Evolutionary conservation across 306 rosid species (phyloP), one percentile per base, ranked within the genome.

Genomic region (Cicer arietinum): DNA sequence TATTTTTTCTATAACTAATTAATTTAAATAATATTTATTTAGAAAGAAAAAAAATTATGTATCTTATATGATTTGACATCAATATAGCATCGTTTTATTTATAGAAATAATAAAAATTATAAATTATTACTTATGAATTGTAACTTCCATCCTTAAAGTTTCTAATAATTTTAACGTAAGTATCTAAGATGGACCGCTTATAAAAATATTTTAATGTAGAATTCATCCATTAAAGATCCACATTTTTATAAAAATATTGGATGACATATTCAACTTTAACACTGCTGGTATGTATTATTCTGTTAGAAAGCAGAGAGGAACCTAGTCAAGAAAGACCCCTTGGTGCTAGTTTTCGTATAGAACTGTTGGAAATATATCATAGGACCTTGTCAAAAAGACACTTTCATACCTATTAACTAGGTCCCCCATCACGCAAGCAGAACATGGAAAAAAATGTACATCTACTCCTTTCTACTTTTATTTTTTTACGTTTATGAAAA

Each of bases 361-460:
- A 25, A 35, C 20, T 54, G 77, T 61, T 25, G 44, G 67, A 53
- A 30, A 30, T 30, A 42, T 69, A 41, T 10, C 35, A 71, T 54
- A 67, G 37, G 79, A 79, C 71, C 45, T 22, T 61, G 79, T 81
- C 89, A 67, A 69, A 86, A 83, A 75, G 85, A 73, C 85, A 53
- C 77, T 66, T 79, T 84, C 83, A 83, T 80, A 82, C 82, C 39
- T 40, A 68, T 71, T 54, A 45, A 65, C 63, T 69, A 61, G 85
- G 80, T 83, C 88, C 80, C 74, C 72, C 13, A 75, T 79, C 54
- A 80, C 86, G 84, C 69, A 79, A 7, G 50, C 68, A 85, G 25
- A 77, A 37, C 59, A 58, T 81, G 70, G 77, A 72, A 70, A 70
- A 7, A 13, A 41, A 68, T 16, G 5, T 5, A 11, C 46, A 52